Evolutionary conservation across 2,329 filamentous ascomycete species (phyloP).

Genomic region (Scortechinia acanthostroma): DNA sequence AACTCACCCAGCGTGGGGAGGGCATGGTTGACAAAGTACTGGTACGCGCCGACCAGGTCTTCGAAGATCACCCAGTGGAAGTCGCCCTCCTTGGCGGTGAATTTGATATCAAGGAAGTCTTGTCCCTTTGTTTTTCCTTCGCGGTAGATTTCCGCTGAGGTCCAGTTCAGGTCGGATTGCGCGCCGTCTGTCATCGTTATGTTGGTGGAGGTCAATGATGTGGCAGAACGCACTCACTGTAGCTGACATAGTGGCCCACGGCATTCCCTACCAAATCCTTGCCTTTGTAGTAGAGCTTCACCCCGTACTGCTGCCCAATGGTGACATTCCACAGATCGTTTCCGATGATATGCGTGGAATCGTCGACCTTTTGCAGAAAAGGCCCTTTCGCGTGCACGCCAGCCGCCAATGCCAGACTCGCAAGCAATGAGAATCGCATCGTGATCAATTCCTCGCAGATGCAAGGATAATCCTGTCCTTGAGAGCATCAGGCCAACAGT

Average conservation of each 20-base stretch:
- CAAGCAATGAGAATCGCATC: too few species aligned
- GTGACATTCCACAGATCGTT: conserved; percentile 19
- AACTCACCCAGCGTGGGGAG: conserved; percentile 38
- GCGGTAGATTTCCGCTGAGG: conserved; percentile 30
- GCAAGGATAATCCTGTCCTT: too few species aligned
- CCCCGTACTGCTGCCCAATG: conserved; percentile 14
- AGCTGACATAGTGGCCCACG: conserved; percentile 18
- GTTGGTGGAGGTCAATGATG: neutral
- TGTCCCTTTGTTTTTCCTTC: conserved; percentile 16
- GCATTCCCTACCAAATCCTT: conserved; percentile 18
- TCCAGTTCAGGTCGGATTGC: conserved; percentile 35
- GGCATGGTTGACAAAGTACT: conserved; percentile 41
- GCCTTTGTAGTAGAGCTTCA: conserved; percentile 15
- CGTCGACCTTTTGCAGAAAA: conserved; percentile 15
- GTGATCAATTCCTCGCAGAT: too few species aligned
- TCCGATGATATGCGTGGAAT: conserved; percentile 18
- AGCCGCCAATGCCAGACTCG: too few species aligned
- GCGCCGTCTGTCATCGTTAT: conserved; percentile 27
- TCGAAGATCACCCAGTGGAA: conserved; percentile 43
- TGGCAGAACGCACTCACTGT: conserved; percentile 11
- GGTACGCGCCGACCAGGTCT: conserved; percentile 40
- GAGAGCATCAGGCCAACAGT: too few species aligned
- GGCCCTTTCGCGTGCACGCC: too few species aligned
- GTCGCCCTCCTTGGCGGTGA: conserved; percentile 34
- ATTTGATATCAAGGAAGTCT: conserved; percentile 37